phyloP scores from a whole-genome alignment of 768 basidiomycete genomes.

The Clitopilus hobsonii region DNA sequence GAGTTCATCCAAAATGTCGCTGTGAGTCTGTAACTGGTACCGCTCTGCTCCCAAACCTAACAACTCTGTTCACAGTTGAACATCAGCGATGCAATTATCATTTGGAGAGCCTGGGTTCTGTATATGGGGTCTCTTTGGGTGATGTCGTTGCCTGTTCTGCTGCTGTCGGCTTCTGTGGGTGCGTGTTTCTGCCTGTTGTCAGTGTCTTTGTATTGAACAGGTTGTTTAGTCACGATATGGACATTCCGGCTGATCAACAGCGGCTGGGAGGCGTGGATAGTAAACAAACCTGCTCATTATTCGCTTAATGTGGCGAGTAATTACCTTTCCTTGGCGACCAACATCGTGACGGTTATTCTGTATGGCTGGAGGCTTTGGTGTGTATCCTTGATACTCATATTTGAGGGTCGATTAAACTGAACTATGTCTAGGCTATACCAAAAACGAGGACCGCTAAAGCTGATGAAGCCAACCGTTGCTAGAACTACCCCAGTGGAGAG shows the following conservation, averaged over 20 bases:
- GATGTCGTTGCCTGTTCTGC: neutral
- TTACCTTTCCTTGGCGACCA: neutral
- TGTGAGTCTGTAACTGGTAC: neutral
- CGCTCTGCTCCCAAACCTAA: neutral
- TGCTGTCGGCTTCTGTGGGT: neutral
- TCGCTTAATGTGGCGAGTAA: neutral
- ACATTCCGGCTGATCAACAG: neutral
- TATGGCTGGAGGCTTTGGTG: neutral
- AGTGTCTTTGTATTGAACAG: too few species aligned
- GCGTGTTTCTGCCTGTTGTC: neutral
- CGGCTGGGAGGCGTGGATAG: neutral
- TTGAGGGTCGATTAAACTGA: neutral
- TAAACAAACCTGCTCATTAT: neutral
- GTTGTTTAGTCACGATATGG: neutral
- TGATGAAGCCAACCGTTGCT: neutral
- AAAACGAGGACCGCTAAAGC: neutral
- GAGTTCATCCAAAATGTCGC: neutral
- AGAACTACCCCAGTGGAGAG: neutral
- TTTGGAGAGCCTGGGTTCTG: neutral
- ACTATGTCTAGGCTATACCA: neutral
- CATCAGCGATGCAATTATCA: neutral
- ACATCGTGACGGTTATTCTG: neutral
- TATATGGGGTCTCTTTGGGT: neutral
- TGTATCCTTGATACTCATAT: neutral
- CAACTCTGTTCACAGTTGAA: neutral